Evolutionary conservation across 2,329 filamentous ascomycete species (phyloP).

Genomic region (Apiospora hydei): DNA sequence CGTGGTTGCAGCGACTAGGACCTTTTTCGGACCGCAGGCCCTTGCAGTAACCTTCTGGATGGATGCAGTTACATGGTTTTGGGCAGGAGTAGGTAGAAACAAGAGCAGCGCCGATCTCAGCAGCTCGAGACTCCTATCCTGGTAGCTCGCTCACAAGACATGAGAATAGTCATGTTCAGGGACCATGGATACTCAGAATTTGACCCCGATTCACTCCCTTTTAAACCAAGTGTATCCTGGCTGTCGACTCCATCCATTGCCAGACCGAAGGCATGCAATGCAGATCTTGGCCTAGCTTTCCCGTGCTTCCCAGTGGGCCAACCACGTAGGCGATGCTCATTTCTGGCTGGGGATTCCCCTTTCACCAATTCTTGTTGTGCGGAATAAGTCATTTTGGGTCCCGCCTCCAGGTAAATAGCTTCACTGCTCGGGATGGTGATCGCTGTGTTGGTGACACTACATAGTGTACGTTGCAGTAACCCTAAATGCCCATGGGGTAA

Average conservation of each 20-base stretch:
- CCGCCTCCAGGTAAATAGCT: not conserved
- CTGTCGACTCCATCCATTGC: not conserved
- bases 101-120: not conserved
- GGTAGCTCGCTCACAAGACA: not conserved
- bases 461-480: not conserved
- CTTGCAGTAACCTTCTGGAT: constrained; percentile 40
- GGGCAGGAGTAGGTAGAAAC: not conserved
- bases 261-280: not conserved
- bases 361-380: not conserved
- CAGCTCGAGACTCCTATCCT: not conserved
- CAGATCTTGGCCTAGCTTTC: not conserved
- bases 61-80: not conserved
- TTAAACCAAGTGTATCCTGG: not conserved
- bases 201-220: not conserved
- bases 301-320: not conserved
- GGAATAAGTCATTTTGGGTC: not conserved
- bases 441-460: not conserved
- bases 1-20: constrained; percentile 34
- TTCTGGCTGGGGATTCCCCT: not conserved
- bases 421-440: not conserved
- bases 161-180: not conserved
- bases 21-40: constrained; percentile 46
- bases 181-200: not conserved
- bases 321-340: not conserved
- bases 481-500: constrained; percentile 1